Percentiles rank a stretch among this genome's conserved stretches.
These are phyloP conservation scores for Dactylellina drechsleri DNA, from an alignment of 2,329 filamentous ascomycete genomes.

Conservation along the genomic window DNA sequence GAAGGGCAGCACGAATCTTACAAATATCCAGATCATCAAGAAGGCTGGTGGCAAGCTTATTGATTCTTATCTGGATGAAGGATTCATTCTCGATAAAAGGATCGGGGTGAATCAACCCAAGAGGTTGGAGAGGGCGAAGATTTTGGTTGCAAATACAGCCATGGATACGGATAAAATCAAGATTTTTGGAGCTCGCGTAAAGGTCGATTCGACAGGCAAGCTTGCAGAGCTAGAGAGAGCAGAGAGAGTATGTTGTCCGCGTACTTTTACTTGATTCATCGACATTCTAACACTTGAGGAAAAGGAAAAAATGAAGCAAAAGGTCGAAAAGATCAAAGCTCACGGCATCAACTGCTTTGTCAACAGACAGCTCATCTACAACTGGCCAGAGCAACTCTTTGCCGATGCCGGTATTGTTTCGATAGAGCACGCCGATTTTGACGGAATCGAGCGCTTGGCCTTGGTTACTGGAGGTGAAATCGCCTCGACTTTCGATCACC, in stretches of 20 bases:
- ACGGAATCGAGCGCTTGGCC: slow-evolving; percentile 93
- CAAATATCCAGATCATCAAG: slow-evolving; percentile 99
- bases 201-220: slow-evolving; percentile 95
- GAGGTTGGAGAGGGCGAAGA: slow-evolving; percentile 96
- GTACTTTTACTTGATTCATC: background rate
- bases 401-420: slow-evolving; percentile 97
- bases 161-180: slow-evolving; percentile 99
- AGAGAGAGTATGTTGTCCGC: slow-evolving; percentile 67
- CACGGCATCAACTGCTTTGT: slow-evolving; percentile 99
- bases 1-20: slow-evolving; percentile 89
- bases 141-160: slow-evolving; percentile 94
- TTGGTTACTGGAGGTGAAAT: slow-evolving; percentile 98
- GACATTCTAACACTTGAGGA: slow-evolving; percentile 19
- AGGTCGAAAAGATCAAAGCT: slow-evolving; percentile 98
- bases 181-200: slow-evolving; percentile 96
- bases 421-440: slow-evolving; percentile 98
- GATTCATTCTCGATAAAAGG: slow-evolving; percentile 99
- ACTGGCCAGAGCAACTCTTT: slow-evolving; percentile 99
- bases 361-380: slow-evolving; percentile 99
- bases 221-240: slow-evolving; percentile 98
- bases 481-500: slow-evolving; percentile 96
- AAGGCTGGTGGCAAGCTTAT: slow-evolving; percentile 97
- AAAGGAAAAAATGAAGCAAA: slow-evolving; percentile 97
- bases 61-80: slow-evolving; percentile 97
- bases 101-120: slow-evolving; percentile 99